Evolutionary conservation across 2,329 filamentous ascomycete species (phyloP).

Genomic region (Sarocladium kiliense): DNA sequence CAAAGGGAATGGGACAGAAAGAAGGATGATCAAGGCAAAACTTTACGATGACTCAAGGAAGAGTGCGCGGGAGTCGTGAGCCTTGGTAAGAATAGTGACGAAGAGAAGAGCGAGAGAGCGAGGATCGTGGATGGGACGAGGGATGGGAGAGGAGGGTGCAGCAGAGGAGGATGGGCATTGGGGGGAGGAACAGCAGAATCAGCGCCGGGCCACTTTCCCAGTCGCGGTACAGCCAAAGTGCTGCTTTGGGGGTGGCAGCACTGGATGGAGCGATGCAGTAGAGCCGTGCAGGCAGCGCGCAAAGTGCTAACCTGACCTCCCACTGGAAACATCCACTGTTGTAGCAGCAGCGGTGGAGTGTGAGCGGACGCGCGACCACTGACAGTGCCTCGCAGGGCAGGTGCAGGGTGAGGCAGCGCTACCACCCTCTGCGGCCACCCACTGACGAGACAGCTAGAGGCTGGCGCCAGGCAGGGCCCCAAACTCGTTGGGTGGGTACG

Average conservation of each 20-base stretch:
- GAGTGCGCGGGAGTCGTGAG: conserved; percentile 1
- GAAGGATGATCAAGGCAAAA: neutral
- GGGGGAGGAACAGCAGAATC: conserved; percentile 28
- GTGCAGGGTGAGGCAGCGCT: neutral
- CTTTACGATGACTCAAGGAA: neutral
- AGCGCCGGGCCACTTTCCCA: conserved; percentile 21
- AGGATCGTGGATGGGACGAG: conserved; percentile 28
- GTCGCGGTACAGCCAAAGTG: conserved; percentile 11
- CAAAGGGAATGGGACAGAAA: conserved; percentile 15
- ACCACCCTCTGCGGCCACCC: neutral
- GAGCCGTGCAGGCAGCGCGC: neutral
- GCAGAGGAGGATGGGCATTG: conserved; percentile 18
- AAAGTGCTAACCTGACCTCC: neutral
- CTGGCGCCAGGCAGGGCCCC: neutral
- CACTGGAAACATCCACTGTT: neutral
- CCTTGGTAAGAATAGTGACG: conserved; percentile 9
- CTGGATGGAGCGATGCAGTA: neutral
- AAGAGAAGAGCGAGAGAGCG: conserved; percentile 14
- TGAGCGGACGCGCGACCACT: neutral
- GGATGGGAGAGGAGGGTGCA: conserved; percentile 23
- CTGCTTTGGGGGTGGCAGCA: conserved; percentile 4
- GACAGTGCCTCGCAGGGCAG: neutral
- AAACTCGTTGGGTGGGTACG: conserved; percentile 5
- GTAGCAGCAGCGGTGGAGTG: conserved; percentile 1
- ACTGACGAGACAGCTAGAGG: neutral